Evolutionary conservation across 371 early-diverging fungal genomes (phyloP).

Genomic region (Lichtheimia corymbifera): DNA sequence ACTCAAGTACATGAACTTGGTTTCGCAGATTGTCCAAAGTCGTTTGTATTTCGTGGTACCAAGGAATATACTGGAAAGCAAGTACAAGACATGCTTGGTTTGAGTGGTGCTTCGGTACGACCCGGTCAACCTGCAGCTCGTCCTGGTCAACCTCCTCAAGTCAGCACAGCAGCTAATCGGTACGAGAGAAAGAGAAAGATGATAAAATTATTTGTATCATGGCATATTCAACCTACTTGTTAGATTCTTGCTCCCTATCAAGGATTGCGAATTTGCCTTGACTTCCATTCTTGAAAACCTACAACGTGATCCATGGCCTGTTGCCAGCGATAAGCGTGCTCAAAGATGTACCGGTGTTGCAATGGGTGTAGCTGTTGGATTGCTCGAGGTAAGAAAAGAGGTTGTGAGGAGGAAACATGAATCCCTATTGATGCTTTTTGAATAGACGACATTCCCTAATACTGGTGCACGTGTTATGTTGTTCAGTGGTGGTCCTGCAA

Average conservation of each 20-base stretch:
- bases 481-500: conserved; percentile 98
- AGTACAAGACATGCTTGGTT: conserved; percentile 94
- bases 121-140: conserved; percentile 62
- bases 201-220: background rate
- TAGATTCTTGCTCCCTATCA: conserved; percentile 87
- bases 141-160: conserved; percentile 67
- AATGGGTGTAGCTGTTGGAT: conserved; percentile 92
- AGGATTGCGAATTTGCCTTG: conserved; percentile 94
- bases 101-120: conserved; percentile 58
- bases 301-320: conserved; percentile 99
- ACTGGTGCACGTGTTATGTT: conserved; percentile 96
- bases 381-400: conserved; percentile 77
- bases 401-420: background rate
- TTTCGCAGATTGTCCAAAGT: conserved; percentile 93
- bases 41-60: conserved; percentile 97
- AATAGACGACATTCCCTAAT: conserved; percentile 83
- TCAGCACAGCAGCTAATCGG: conserved; percentile 60
- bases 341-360: conserved; percentile 99
- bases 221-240: background rate
- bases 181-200: conserved; percentile 20
- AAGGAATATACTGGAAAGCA: conserved; percentile 96
- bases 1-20: conserved; percentile 95
- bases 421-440: background rate
- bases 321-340: conserved; percentile 91
- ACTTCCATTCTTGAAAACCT: conserved; percentile 94